These are phyloP conservation scores for Rhizopogon rudus DNA, from an alignment of 768 basidiomycete genomes.

Conservation along the genomic window DNA sequence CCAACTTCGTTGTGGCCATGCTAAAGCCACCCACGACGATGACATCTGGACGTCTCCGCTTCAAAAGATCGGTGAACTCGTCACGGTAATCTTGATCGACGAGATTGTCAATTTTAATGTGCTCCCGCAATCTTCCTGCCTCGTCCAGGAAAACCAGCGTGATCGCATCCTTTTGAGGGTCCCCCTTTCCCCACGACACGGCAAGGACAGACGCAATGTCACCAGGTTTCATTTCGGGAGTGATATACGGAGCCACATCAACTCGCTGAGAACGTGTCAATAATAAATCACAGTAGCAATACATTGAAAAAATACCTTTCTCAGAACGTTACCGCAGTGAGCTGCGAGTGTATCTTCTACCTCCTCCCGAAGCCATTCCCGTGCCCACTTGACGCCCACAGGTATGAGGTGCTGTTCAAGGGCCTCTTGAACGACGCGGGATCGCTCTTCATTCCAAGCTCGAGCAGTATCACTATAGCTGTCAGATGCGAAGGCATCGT, in stretches of 20 bases:
- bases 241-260: constrained; percentile 72
- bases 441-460: constrained; percentile 88
- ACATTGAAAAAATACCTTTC: constrained; percentile 43
- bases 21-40: constrained; percentile 88
- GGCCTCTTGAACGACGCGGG: constrained; percentile 71
- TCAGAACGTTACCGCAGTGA: constrained; percentile 62
- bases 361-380: constrained; percentile 86
- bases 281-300: constrained; percentile 1
- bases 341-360: constrained; percentile 79
- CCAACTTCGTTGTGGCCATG: constrained; percentile 70
- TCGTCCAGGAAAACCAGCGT: constrained; percentile 83
- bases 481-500: constrained; percentile 79
- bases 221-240: constrained; percentile 59
- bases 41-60: constrained; percentile 80
- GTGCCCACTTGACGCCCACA: constrained; percentile 79
- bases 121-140: constrained; percentile 86
- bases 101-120: constrained; percentile 85
- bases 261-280: constrained; percentile 52
- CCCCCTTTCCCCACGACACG: constrained; percentile 92
- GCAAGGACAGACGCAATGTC: constrained; percentile 79
- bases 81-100: constrained; percentile 60
- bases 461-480: constrained; percentile 79
- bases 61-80: constrained; percentile 79
- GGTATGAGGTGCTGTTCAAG: constrained; percentile 82
- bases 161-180: constrained; percentile 87